Evolutionary conservation across 805 yeast species (phyloP).

Genomic region (Jamesozyma jinghongensis): DNA sequence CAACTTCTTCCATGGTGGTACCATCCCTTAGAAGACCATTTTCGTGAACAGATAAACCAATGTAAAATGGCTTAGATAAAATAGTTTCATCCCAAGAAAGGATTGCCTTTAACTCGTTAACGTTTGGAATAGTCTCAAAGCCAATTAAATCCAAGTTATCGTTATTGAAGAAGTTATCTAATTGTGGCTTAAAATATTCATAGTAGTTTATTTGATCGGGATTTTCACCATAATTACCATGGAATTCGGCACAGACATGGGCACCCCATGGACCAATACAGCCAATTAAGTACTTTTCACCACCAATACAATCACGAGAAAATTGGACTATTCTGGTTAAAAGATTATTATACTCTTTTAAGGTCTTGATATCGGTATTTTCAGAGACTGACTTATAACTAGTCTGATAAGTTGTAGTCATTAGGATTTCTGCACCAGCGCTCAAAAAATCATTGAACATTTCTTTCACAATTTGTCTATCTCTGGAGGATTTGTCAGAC

Average conservation of each 20-base stretch:
- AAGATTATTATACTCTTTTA: slow-evolving; percentile 16
- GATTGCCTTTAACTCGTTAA: slow-evolving; percentile 46
- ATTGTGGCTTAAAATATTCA: slow-evolving; percentile 26
- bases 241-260: slow-evolving; percentile 56
- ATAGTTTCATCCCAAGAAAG: slow-evolving; percentile 32
- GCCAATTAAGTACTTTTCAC: slow-evolving; percentile 32
- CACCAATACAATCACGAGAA: slow-evolving; percentile 17
- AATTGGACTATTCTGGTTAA: slow-evolving; percentile 16
- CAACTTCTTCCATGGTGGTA: slow-evolving; percentile 32
- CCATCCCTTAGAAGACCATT: slow-evolving; percentile 42
- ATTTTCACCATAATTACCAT: slow-evolving; percentile 49
- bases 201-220: slow-evolving; percentile 25
- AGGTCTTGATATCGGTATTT: slow-evolving; percentile 16
- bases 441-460: slow-evolving; percentile 44
- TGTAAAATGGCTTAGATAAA: slow-evolving; percentile 36
- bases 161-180: slow-evolving; percentile 43
- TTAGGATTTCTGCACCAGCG: slow-evolving; percentile 47
- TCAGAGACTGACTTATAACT: slow-evolving; percentile 35
- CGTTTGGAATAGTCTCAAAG: slow-evolving; percentile 65
- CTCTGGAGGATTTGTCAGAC: slow-evolving; percentile 11
- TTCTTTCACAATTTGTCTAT: slow-evolving; percentile 36
- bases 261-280: slow-evolving; percentile 78
- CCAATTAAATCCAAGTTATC: slow-evolving; percentile 47
- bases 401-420: slow-evolving; percentile 55
- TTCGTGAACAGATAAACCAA: slow-evolving; percentile 36